Evolutionary conservation across 2,329 filamentous ascomycete genomes (phyloP).

Genomic region (Monilinia polystroma): DNA sequence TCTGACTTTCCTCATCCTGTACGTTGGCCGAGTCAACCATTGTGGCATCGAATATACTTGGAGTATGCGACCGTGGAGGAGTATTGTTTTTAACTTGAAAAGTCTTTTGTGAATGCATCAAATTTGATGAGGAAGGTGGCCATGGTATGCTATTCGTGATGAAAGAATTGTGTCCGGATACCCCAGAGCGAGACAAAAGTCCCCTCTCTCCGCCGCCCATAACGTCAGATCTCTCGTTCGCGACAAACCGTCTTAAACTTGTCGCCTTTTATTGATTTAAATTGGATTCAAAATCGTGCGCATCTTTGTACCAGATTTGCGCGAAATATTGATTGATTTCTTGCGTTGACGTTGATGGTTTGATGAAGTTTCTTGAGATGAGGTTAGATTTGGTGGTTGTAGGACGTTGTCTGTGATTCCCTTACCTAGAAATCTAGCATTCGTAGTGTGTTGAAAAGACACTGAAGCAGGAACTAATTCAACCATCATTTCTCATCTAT

Average conservation of each 20-base stretch:
- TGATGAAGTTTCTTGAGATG: constrained; percentile 19
- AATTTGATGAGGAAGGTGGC: constrained; percentile 56
- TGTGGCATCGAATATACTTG: constrained; percentile 42
- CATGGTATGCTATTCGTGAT: constrained; percentile 53
- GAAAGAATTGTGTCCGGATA: constrained; percentile 30
- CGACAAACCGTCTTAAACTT: constrained; percentile 33
- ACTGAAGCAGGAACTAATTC: constrained; percentile 2
- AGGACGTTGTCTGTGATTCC: constrained; percentile 23
- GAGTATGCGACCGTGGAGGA: constrained; percentile 37
- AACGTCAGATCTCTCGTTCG: constrained; percentile 27
- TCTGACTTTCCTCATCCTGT: constrained; percentile 65
- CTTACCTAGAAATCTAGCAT: constrained; percentile 23
- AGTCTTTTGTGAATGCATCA: constrained; percentile 47
- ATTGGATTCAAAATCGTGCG: constrained; percentile 24
- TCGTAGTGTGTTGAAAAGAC: constrained; percentile 21
- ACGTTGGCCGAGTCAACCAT: constrained; percentile 51
- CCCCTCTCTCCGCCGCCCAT: constrained; percentile 27
- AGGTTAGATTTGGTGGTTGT: constrained; percentile 23
- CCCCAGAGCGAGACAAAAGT: constrained; percentile 35
- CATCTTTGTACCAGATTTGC: constrained; percentile 21
- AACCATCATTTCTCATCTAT: not conserved
- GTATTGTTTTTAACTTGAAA: constrained; percentile 63
- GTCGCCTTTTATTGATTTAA: constrained; percentile 34
- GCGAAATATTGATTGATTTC: constrained; percentile 24
- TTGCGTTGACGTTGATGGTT: constrained; percentile 22